Base-by-base conservation (phyloP, 345 rosid genomes). In the Hibiscus mutabilis region DNA sequence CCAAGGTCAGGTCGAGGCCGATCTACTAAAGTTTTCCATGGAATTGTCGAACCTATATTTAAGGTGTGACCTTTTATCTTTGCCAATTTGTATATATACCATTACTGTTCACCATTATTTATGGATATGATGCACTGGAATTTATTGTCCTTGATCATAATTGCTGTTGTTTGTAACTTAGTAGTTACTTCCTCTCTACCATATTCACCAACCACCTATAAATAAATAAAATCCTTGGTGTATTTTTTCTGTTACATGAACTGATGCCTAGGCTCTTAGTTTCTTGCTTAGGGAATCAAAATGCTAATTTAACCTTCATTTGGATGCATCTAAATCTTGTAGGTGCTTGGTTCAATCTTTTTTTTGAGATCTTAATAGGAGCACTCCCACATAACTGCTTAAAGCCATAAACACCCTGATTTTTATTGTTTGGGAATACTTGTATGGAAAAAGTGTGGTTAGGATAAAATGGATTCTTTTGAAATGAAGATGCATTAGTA, bases 1-100 rank as follows among this genome's bases (percentile, higher is more conserved):
- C 99, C 99, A 74, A 87, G 90, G 58, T 95, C 99, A 12, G 99
- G 98, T 19, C 87, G 85, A 66, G 98, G 99, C 61, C 91, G 97
- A 46, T 95, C 99, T 21, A 89, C 77, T 81, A 89, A 92, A 86
- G 99, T 95, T 77, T 95, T 90, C 87, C 86, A 89, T 69, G 84
- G 82, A 62, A 74, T 88, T 71, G 99, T 83, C 69, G 99, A 95
- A 79, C 99, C 99, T 22, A 92, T 95, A 79, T 90, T 95, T 76
- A 90, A 95, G 99, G 99, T 95, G 59, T 33, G 73, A 21, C 9
- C 52, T 8, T 24, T 27, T 14, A 14, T 59, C 15, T 40, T 16
- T 11, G 25, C 52, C 16, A 27, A 5, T 59, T 58, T 46, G 13
- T 27, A 52, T 29, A 11, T 27, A 68, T 18, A 47, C 27, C 6